Percentiles rank a stretch among this genome's conserved stretches.
Conservation (phyloP, 192 early-diverging fungal species). For the Coemansia sp. region DNA sequence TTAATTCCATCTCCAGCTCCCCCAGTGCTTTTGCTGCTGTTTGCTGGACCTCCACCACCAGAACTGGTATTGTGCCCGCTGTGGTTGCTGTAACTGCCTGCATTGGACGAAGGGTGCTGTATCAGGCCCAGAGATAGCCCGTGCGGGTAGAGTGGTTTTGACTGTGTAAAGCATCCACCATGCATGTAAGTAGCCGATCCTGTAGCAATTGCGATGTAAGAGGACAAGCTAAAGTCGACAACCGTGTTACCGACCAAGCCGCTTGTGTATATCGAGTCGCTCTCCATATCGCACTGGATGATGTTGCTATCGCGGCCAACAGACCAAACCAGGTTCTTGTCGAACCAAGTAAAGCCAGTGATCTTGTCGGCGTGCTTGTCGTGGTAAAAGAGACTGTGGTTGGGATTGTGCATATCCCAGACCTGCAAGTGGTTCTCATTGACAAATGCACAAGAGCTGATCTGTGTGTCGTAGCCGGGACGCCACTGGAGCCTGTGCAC, state of each 20-base stretch:
- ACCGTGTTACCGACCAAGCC: constrained; percentile 27
- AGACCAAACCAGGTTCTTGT: constrained; percentile 47
- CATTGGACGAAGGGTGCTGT: neutral
- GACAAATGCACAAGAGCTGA: constrained; percentile 36
- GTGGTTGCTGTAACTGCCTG: neutral
- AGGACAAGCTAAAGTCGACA: constrained; percentile 31
- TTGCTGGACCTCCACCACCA: neutral
- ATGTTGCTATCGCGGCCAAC: constrained; percentile 22
- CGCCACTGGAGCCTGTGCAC: constrained; percentile 50
- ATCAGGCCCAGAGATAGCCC: constrained; percentile 6
- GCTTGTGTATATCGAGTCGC: constrained; percentile 32
- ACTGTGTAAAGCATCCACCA: neutral
- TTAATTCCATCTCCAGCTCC: constrained; percentile 5
- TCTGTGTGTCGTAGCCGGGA: constrained; percentile 52
- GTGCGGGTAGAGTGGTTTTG: neutral
- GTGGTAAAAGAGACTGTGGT: constrained; percentile 49
- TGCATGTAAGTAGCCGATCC: constrained; percentile 6
- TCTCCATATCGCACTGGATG: constrained; percentile 47
- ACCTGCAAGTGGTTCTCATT: constrained; percentile 38
- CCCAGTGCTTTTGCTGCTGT: constrained; percentile 1
- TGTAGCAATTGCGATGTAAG: constrained; percentile 32
- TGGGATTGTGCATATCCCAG: constrained; percentile 54
- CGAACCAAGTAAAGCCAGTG: constrained; percentile 47
- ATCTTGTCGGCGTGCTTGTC: constrained; percentile 31
- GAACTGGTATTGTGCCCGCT: neutral